Conservation (phyloP, 2,329 filamentous ascomycete species). For the Balansia obtecta region DNA sequence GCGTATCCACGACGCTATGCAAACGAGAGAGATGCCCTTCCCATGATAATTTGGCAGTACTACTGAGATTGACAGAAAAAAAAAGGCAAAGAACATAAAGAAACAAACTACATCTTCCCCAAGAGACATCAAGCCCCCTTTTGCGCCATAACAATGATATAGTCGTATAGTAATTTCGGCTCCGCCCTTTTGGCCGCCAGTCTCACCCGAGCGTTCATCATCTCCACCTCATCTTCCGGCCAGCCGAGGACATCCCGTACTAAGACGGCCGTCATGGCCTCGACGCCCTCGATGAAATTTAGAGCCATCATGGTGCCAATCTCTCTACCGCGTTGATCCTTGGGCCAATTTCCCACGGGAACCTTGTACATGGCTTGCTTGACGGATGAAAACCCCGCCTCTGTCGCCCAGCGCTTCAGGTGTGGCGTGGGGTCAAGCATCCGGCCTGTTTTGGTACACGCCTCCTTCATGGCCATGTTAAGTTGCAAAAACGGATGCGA, state of each 20-base stretch:
- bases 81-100: neutral
- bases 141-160: constrained; percentile 17
- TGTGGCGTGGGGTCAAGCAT: constrained; percentile 18
- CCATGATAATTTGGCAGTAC: neutral
- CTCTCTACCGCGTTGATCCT: constrained; percentile 26
- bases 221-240: constrained; percentile 31
- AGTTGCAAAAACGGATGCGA: constrained; percentile 22
- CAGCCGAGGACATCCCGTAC: constrained; percentile 26
- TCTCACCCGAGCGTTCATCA: constrained; percentile 16
- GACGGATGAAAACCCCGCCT: constrained; percentile 24
- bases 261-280: constrained; percentile 25
- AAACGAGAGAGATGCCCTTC: neutral
- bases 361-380: constrained; percentile 20
- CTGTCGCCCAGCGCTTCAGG: constrained; percentile 16
- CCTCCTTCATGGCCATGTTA: constrained; percentile 12
- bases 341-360: constrained; percentile 27
- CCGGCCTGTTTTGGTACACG: constrained; percentile 17
- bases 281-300: constrained; percentile 24
- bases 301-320: constrained; percentile 26
- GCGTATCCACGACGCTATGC: neutral
- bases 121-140: constrained; percentile 10
- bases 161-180: constrained; percentile 19
- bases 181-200: constrained; percentile 12
- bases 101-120: neutral
- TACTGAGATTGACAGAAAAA: neutral